A percentile compares a stretch with the other conserved stretches of the same genome.
phyloP scores from a whole-genome alignment of 768 basidiomycete species.

The Amanita brunnescens region DNA sequence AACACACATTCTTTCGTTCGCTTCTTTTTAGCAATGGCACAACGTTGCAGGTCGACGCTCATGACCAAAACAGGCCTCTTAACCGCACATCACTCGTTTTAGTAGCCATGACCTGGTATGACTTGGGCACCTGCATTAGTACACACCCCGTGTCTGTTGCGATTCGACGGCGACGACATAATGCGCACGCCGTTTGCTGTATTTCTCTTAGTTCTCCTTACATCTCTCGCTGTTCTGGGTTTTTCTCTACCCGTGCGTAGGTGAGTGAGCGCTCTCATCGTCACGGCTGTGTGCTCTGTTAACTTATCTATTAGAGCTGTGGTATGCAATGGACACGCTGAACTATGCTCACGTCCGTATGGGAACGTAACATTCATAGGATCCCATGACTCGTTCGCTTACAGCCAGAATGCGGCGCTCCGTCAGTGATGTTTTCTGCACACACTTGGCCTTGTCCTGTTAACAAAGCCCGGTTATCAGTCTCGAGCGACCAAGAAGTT shows the following conservation, averaged over 20 bases:
- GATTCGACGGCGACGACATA: neutral
- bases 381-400: slow-evolving; percentile 51
- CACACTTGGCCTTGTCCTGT: neutral
- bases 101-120: neutral
- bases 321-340: slow-evolving; percentile 58
- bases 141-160: neutral
- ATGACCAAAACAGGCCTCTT: neutral
- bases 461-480: slow-evolving; percentile 16
- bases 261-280: neutral
- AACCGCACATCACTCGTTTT: neutral
- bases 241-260: neutral
- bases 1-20: neutral
- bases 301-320: slow-evolving; percentile 23
- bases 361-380: slow-evolving; percentile 40
- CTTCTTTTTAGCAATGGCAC: neutral
- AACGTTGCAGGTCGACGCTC: neutral
- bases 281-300: neutral
- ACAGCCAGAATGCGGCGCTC: slow-evolving; percentile 35
- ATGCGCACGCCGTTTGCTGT: neutral
- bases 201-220: neutral
- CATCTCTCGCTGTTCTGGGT: neutral
- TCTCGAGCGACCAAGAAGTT: slow-evolving; percentile 41
- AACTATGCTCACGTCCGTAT: slow-evolving; percentile 51
- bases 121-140: neutral
- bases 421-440: slow-evolving; percentile 23